Evolutionary conservation across 129 eudicot species (phyloP), one percentile per base, ranked within the genome.

Genomic region (Saposhnikovia divaricata): DNA sequence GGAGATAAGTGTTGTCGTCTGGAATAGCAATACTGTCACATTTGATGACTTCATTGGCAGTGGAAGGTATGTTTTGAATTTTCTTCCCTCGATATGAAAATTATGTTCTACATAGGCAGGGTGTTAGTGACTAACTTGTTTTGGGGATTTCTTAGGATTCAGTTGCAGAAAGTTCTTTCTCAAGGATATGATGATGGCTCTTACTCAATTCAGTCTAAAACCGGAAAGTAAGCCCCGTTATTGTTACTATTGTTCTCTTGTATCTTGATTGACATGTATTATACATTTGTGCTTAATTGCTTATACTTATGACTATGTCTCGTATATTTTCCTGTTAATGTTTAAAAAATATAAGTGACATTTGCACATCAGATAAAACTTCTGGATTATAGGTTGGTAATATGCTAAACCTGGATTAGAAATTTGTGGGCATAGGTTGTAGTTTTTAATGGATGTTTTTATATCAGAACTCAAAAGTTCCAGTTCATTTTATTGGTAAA

Each of bases 1-100:
- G 79, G 99, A 96, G 77, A 11, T 96, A 45, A 86, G 45, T 81
- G 88, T 92, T 79, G 43, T 85, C 6, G 99, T 96, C 25, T 96
- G 96, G 95, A 96, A 96, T 76, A 96, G 99, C 88, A 96, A 96
- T 84, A 87, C 96, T 0, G 48, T 96, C 44, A 82, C 90, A 50
- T 74, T 57, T 8, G 99, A 96, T 57, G 99, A 92, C 82, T 85
- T 86, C 82, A 96, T 96, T 66, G 99, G 99, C 79, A 87, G 82
- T 14, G 99, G 97, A 90, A 96, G 81, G 99, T 95, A 90, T 73
- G 46, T n/a, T 15, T 23, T 42, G 16, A 43, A 16, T 18, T 31
- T 66, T 34, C 9, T 14, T 66, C 19, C 19, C 21, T 25, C 18
- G 27, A 10, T 13, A 21, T 21, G 25, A 21, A 55, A 23, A 6